Base-by-base conservation (phyloP, 768 basidiomycete species). In the Calocybe cyanea region DNA sequence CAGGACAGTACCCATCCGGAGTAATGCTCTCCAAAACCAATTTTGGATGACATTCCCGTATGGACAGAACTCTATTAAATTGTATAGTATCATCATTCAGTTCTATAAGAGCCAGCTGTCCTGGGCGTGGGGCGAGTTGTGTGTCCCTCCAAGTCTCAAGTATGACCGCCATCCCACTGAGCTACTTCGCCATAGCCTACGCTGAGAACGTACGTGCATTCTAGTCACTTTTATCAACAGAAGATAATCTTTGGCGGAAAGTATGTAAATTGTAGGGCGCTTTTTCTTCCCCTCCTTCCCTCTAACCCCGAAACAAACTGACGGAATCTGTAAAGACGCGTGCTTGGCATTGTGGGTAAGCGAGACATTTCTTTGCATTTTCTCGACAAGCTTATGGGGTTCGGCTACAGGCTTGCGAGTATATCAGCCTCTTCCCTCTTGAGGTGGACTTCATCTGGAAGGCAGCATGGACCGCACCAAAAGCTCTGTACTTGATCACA, bases 381-480 rank as follows among this genome's bases (percentile, higher is more conserved):
- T 35, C 7, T 35, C 17, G 34, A 28, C 25, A 28, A 11, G 11
- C 25, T 28, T 28, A 35, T 14, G 14, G 14, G 7, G n/a, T 35
- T 18, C 34, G 7, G 7, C 14, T n/a, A 14, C 23, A 46, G 45
- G 20, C 32, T 13, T 41, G 21, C 31, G 45, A 46, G 25, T 46
- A 46, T 32, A 21, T 34, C 3, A 3, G 17, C 3, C 38, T 36
- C 7, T 18, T 46, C 19, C 31, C 39, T 5, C 38, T 46, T 2
- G 45, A 46, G 11, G 24, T 39, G 9, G 38, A 10, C 11, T 25
- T 32, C 14, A 41, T 46, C 4, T 46, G 45, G 45, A 40, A 38
- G n/a, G 39, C 39, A 4, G 21, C 32, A 15, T 46, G 45, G 45
- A 46, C 25, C 9, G 9, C 40, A 9, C 45, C 39, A 1, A 46